Percentiles rank a stretch among this genome's conserved stretches.
Conservation (phyloP, 805 yeast species). For the Yamadazyma insecticola region DNA sequence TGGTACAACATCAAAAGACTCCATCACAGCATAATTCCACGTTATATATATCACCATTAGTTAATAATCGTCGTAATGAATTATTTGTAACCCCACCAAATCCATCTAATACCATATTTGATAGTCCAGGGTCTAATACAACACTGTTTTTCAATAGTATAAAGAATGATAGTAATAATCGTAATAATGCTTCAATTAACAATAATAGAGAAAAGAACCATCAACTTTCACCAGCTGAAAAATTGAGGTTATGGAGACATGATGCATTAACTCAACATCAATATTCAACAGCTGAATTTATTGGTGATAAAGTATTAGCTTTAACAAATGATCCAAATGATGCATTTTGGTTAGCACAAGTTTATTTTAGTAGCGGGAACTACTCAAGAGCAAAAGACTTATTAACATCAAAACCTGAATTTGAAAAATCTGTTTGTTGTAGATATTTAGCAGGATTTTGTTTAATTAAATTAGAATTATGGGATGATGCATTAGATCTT, state of each 20-base stretch:
- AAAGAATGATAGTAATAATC: constrained; percentile 8
- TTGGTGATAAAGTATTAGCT: constrained; percentile 86
- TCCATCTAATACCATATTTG: constrained; percentile 38
- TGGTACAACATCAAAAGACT: constrained; percentile 23
- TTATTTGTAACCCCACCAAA: constrained; percentile 46
- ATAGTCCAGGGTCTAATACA: constrained; percentile 36
- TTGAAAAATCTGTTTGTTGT: constrained; percentile 64
- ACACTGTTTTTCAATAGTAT: constrained; percentile 36
- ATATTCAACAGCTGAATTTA: constrained; percentile 80
- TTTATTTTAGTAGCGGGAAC: constrained; percentile 69
- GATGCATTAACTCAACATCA: constrained; percentile 92
- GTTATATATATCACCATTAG: constrained; percentile 65
- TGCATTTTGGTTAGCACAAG: constrained; percentile 96
- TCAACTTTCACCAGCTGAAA: constrained; percentile 75
- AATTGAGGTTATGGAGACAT: constrained; percentile 85
- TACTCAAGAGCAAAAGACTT: constrained; percentile 75
- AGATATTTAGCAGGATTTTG: constrained; percentile 77
- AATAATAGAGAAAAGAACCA: constrained; percentile 8
- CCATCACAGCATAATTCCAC: constrained; percentile 68
- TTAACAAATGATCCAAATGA: constrained; percentile 86
- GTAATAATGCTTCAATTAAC: constrained; percentile 5
- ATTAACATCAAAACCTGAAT: constrained; percentile 49
- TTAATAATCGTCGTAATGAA: constrained; percentile 39
- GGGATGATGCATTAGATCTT: constrained; percentile 86
- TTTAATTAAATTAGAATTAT: constrained; percentile 61